phyloP scores from a whole-genome alignment of 768 basidiomycete species.

The Tricholoma matsutake region DNA sequence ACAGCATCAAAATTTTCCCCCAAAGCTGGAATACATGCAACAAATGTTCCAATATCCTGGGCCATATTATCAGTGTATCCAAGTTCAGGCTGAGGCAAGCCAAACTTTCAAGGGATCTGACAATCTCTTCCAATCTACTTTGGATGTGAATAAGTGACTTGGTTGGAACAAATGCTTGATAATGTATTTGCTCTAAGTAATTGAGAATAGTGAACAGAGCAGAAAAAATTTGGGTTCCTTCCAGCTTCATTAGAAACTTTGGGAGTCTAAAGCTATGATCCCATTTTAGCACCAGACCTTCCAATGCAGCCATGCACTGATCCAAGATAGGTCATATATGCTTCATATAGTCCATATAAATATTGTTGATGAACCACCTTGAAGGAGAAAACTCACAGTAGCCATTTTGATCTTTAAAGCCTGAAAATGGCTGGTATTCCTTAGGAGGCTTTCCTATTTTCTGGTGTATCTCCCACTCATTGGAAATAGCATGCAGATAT shows the following conservation, averaged over 20 bases:
- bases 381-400: slow-evolving; percentile 14
- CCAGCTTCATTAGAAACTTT: slow-evolving; percentile 13
- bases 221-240: slow-evolving; percentile 7
- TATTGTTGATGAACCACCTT: slow-evolving; percentile 9
- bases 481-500: too few species aligned
- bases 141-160: slow-evolving; percentile 12
- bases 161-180: slow-evolving; percentile 6
- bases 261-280: slow-evolving; percentile 14
- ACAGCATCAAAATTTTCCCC: slow-evolving; percentile 6
- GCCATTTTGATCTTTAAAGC: slow-evolving; percentile 4
- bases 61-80: slow-evolving; percentile 14
- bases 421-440: slow-evolving; percentile 10
- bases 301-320: slow-evolving; percentile 13
- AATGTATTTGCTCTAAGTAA: slow-evolving; percentile 15
- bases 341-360: slow-evolving; percentile 17
- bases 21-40: slow-evolving; percentile 14
- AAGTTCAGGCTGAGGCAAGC: slow-evolving; percentile 4
- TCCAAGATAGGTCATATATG: slow-evolving; percentile 13
- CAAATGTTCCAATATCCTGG: slow-evolving; percentile 10
- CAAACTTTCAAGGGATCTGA: background rate
- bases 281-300: slow-evolving; percentile 12
- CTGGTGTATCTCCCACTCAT: too few species aligned
- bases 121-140: slow-evolving; percentile 9
- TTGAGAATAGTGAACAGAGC: slow-evolving; percentile 14
- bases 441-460: too few species aligned